Conservation (phyloP, 352 stramenopile genomes). For the Ophiocytium majus region DNA sequence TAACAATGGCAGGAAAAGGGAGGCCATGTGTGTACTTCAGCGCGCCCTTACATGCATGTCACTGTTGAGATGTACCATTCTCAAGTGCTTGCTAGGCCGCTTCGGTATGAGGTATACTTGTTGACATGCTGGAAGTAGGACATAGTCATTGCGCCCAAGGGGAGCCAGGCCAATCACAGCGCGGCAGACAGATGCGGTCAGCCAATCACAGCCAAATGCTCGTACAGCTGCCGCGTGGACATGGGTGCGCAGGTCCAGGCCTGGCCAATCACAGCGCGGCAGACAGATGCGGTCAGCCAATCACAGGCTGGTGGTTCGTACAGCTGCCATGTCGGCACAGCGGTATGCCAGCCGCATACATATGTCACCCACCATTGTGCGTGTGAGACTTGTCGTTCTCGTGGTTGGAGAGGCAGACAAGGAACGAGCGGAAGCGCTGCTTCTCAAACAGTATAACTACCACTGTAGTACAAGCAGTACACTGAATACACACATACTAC, state of each 20-base stretch:
- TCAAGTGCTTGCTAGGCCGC: too few species aligned
- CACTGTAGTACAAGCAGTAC: not conserved
- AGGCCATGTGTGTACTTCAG: too few species aligned
- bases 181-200: not conserved
- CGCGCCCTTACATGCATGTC: too few species aligned
- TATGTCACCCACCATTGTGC: constrained; percentile 37
- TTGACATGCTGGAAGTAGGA: too few species aligned
- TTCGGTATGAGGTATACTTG: too few species aligned
- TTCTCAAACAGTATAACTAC: constrained; percentile 99
- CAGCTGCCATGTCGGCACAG: constrained; percentile 93
- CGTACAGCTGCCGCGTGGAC: constrained; percentile 96
- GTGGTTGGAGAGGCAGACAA: constrained; percentile 93
- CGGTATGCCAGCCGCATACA: too few species aligned
- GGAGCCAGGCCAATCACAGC: constrained; percentile 63
- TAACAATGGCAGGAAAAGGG: too few species aligned
- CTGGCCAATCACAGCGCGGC: constrained; percentile 43
- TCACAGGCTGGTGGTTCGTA: constrained; percentile 96
- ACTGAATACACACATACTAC: not conserved
- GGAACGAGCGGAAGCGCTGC: constrained; percentile 95
- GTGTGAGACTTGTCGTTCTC: constrained; percentile 52
- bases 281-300: too few species aligned
- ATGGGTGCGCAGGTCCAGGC: constrained; percentile 84
- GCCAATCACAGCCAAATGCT: constrained; percentile 96
- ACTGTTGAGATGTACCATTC: too few species aligned
- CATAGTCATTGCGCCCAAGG: too few species aligned